Base-by-base conservation (phyloP, 495 filamentous ascomycete genomes). In the Coniosporium apollinis region DNA sequence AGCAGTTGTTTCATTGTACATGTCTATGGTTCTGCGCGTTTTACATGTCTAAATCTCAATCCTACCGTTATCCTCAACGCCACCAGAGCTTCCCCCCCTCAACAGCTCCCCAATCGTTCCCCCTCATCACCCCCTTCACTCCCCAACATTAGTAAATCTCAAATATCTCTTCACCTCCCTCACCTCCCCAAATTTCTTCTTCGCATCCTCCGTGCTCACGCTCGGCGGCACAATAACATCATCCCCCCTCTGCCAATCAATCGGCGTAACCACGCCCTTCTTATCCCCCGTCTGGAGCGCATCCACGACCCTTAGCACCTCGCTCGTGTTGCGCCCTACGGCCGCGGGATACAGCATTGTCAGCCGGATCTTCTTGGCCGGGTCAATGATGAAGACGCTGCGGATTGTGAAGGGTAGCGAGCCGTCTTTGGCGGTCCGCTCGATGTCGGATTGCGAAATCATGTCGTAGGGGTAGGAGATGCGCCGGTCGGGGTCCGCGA, bases 361-460 rank as follows among this genome's bases (percentile, higher is more conserved):
- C 45, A 75, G 53, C 19, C 69, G 66, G 48, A 80, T 74, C 62
- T 74, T 78, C 63, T 79, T 78, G 42, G 52, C 42, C 18, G 75
- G 74, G 51, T 79, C 75, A 46, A 80, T 78, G 45, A 80, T 63
- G 52, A 76, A 78, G 30, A 79, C 71, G 25, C 66, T 67, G 39
- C 75, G 70, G 45, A 80, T 77, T 30, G 74, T 79, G 45, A 76
- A 72, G 3, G 73, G 65, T 36, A 73, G 63, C n/a, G n/a, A n/a
- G 26, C 67, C 67, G 59, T 70, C 70, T 36, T 61, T 46, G 41
- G 64, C 63, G 26, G 70, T 58, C 47, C 73, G 72, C 30, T 59
- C 62, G 35, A 67, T 50, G 46, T 76, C 70, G 34, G 65, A 60
- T 19, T 49, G 38, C 33, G 69, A 65, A 32, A 79, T 59, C 74